Conservation (phyloP, 2,329 filamentous ascomycete species). For the Coleophoma cylindrospora region DNA sequence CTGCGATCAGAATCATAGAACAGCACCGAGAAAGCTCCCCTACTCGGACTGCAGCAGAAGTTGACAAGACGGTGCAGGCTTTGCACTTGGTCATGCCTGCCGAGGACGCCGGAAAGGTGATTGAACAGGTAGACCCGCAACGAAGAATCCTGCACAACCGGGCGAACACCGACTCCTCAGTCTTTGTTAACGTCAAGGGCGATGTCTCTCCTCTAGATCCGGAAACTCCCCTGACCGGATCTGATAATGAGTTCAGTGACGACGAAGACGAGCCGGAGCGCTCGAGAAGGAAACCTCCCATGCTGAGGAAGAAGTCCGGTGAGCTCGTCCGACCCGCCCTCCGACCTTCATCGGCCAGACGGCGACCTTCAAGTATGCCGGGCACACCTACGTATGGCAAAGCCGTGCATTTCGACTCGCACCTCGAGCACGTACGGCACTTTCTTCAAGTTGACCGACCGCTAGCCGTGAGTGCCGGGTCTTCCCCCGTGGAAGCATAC, state of each 20-base stretch:
- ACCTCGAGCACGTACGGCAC: conserved; percentile 92
- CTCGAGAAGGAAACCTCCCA: conserved; percentile 67
- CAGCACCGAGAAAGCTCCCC: conserved; percentile 57
- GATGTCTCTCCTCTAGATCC: conserved; percentile 31
- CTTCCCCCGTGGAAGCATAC: conserved; percentile 84
- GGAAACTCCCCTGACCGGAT: conserved; percentile 44
- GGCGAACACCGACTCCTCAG: conserved; percentile 40
- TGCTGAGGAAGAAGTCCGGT: conserved; percentile 97
- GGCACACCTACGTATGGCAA: conserved; percentile 95
- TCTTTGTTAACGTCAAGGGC: conserved; percentile 29
- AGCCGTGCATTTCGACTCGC: conserved; percentile 96
- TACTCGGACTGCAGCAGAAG: conserved; percentile 22
- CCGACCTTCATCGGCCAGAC: conserved; percentile 64
- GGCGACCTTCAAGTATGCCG: conserved; percentile 92
- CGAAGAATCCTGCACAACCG: conserved; percentile 23
- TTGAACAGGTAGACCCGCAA: conserved; percentile 9
- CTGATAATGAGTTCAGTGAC: conserved; percentile 52
- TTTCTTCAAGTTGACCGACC: conserved; percentile 92
- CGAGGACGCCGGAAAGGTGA: conserved; percentile 18
- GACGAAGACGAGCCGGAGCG: conserved; percentile 52
- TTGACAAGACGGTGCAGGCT: conserved; percentile 17
- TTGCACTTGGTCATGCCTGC: conserved; percentile 29
- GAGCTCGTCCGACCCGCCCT: conserved; percentile 92
- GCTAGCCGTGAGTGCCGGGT: conserved; percentile 90
- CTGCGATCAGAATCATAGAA: conserved; percentile 77